A percentile compares a stretch with the other conserved stretches of the same genome.
Conservation (phyloP, 108 stramenopile species). For the Poteriospumella lacustris region DNA sequence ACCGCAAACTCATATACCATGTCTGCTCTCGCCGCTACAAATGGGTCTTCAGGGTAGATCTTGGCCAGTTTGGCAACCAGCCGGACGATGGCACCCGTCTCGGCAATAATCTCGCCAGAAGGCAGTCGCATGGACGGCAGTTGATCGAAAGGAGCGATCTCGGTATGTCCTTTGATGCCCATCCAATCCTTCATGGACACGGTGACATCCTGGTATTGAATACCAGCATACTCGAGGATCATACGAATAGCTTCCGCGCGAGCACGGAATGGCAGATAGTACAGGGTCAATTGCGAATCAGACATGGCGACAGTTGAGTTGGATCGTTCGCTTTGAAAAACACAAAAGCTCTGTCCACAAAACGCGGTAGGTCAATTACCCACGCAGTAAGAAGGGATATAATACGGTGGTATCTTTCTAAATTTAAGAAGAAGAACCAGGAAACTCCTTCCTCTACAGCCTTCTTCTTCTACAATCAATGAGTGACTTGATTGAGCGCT, state of each 20-base stretch:
- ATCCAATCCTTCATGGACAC: neutral
- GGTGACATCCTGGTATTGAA: neutral
- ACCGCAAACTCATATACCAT: neutral
- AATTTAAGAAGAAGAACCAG: no score
- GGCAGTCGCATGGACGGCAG: neutral
- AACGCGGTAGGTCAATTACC: no score
- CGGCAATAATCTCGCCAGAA: constrained; percentile 8
- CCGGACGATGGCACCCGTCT: neutral
- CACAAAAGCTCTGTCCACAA: no score
- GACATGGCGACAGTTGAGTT: no score
- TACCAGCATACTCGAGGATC: neutral
- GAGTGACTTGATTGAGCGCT: no score
- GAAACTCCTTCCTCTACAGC: no score
- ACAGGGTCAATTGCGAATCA: neutral
- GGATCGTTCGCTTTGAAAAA: no score
- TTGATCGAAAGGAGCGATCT: neutral
- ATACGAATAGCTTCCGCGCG: neutral
- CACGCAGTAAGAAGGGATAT: no score
- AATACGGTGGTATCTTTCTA: no score
- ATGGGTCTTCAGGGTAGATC: neutral
- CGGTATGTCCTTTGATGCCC: neutral
- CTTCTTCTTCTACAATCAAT: no score
- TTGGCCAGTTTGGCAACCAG: neutral
- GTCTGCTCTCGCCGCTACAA: neutral
- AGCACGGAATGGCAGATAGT: neutral